Conservation (phyloP, 1,284 basidiomycete genomes). For the Coniferiporia sulphurascens region DNA sequence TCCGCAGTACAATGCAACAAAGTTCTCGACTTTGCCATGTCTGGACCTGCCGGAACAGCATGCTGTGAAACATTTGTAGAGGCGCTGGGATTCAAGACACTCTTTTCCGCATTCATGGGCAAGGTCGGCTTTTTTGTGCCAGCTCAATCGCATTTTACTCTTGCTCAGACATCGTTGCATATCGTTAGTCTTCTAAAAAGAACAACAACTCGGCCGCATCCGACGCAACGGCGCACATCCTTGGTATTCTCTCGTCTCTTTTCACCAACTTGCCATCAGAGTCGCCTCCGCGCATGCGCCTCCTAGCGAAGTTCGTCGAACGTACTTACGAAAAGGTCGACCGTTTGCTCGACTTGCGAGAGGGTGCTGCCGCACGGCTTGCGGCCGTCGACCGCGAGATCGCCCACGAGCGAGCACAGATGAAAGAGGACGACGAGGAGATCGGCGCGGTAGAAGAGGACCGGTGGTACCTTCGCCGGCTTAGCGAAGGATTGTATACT, state of each 20-base stretch:
- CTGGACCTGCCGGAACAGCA: constrained; percentile 67
- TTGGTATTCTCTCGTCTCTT: constrained; percentile 85
- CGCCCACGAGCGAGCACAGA: constrained; percentile 58
- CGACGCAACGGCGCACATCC: constrained; percentile 83
- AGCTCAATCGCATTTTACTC: not conserved
- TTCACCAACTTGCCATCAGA: constrained; percentile 89
- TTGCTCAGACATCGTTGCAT: not conserved
- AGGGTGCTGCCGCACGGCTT: constrained; percentile 58
- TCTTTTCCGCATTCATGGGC: constrained; percentile 92
- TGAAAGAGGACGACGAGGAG: constrained; percentile 54
- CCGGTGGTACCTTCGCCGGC: constrained; percentile 74
- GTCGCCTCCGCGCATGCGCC: constrained; percentile 71
- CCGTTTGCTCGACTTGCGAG: constrained; percentile 84
- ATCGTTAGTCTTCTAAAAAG: constrained; percentile 49
- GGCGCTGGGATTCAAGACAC: constrained; percentile 77
- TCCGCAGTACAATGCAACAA: constrained; percentile 83
- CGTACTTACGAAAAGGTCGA: constrained; percentile 90
- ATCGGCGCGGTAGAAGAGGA: constrained; percentile 64
- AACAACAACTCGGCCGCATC: constrained; percentile 43
- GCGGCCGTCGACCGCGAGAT: constrained; percentile 59
- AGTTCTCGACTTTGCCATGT: constrained; percentile 87
- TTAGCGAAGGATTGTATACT: constrained; percentile 86
- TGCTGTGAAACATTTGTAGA: constrained; percentile 89
- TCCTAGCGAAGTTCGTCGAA: constrained; percentile 93
- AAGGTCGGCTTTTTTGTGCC: constrained; percentile 52